Evolutionary conservation across 352 stramenopile genomes (phyloP).

Genomic region (Pythium rhizo-oryzae): DNA sequence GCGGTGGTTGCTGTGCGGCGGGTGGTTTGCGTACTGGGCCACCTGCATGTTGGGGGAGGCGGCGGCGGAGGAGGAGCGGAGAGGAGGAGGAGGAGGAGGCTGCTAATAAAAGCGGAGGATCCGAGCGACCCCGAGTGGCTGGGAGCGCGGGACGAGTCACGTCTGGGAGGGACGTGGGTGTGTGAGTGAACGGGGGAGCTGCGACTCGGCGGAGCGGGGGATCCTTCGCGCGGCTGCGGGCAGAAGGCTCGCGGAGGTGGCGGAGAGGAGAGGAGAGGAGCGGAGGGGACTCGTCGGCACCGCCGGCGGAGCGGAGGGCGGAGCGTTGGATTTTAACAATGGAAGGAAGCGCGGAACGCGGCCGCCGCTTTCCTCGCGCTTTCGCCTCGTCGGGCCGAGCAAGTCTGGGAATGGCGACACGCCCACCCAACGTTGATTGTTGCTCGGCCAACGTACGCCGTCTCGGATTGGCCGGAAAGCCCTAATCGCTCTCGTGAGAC

Average conservation of each 20-base stretch:
- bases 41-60: conserved; percentile 20
- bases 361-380: conserved; percentile 20
- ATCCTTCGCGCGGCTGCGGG: conserved; percentile 1
- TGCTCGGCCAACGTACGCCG: too few relatives aligned
- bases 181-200: neutral
- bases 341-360: conserved; percentile 8
- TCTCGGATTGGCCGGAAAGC: neutral
- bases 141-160: conserved; percentile 11
- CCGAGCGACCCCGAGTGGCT: neutral
- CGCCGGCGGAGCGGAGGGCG: neutral
- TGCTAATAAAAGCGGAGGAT: conserved; percentile 18
- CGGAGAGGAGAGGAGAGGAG: neutral
- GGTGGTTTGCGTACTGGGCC: conserved; percentile 28
- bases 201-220: neutral
- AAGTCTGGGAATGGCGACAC: conserved; percentile 8
- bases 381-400: conserved; percentile 8
- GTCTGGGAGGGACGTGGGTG: neutral
- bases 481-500: conserved; percentile 12
- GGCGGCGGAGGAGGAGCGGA: neutral
- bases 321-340: conserved; percentile 9
- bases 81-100: neutral
- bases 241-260: conserved; percentile 2
- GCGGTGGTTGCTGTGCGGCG: conserved; percentile 16
- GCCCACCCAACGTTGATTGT: neutral
- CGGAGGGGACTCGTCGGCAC: neutral